These are phyloP conservation scores for Beauveria caledonica DNA, from an alignment of 2,329 filamentous ascomycete species.

Conservation along the genomic window DNA sequence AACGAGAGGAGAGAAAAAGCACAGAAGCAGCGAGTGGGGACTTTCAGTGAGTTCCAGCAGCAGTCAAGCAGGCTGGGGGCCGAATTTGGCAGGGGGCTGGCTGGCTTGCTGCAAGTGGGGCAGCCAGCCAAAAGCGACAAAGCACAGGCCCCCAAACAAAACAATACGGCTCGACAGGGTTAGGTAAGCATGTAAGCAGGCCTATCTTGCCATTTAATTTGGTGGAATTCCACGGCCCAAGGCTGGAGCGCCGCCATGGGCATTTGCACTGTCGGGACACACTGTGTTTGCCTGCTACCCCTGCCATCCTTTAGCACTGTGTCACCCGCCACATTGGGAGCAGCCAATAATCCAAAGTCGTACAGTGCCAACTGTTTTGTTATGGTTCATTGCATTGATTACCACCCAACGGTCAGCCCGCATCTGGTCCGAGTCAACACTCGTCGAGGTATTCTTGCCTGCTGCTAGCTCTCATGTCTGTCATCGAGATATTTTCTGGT, in stretches of 20 bases:
- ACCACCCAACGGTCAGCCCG: not conserved
- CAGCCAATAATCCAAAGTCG: too few relatives aligned
- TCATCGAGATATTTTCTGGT: too few relatives aligned
- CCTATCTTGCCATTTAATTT: slow-evolving; percentile 15
- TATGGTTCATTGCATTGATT: not conserved
- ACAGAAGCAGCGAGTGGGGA: slow-evolving; percentile 14
- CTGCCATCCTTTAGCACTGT: not conserved
- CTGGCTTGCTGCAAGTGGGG: slow-evolving; percentile 8
- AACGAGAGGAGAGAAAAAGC: slow-evolving; percentile 30
- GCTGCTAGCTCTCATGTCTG: not conserved
- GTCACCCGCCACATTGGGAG: not conserved
- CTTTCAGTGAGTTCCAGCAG: not conserved
- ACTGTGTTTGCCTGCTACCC: slow-evolving; percentile 7
- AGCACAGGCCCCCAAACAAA: slow-evolving; percentile 1
- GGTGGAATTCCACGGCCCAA: slow-evolving; percentile 17
- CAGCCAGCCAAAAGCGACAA: not conserved
- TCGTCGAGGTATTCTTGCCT: slow-evolving; percentile 1
- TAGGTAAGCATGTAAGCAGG: slow-evolving; percentile 21
- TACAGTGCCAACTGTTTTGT: slow-evolving; percentile 5
- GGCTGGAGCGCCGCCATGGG: not conserved
- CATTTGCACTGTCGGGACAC: not conserved
- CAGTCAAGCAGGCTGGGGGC: not conserved
- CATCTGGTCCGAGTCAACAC: slow-evolving; percentile 4
- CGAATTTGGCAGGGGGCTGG: not conserved
- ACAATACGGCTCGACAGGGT: slow-evolving; percentile 15